These are phyloP conservation scores for Leishmania gerbilli DNA, from an alignment of 208 protist species.

Conservation along the genomic window DNA sequence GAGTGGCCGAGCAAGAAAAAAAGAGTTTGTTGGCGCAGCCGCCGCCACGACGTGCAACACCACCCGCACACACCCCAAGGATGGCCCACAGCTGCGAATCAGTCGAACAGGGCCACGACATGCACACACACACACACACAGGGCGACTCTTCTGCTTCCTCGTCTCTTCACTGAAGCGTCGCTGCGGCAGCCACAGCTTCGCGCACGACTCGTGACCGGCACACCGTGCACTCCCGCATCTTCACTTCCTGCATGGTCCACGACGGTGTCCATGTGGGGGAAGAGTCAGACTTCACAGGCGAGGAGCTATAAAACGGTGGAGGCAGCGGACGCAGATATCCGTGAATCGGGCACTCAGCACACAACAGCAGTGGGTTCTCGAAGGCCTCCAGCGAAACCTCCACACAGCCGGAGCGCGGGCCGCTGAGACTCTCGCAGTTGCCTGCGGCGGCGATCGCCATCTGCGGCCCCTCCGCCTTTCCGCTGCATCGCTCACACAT, in stretches of 20 bases:
- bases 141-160: background rate
- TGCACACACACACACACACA: background rate
- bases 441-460: conserved; percentile 7
- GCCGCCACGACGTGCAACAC: background rate
- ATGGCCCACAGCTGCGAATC: background rate
- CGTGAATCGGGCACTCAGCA: conserved; percentile 39
- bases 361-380: conserved; percentile 40
- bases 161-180: background rate
- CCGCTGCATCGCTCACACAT: conserved; percentile 54
- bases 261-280: background rate
- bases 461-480: conserved; percentile 12
- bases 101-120: background rate
- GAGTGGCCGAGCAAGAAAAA: background rate
- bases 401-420: background rate
- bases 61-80: background rate
- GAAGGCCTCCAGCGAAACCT: conserved; percentile 11
- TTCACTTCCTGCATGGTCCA: conserved; percentile 21
- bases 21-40: background rate
- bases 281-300: background rate
- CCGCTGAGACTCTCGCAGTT: background rate
- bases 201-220: conserved; percentile 19
- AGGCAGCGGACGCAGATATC: conserved; percentile 55
- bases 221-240: conserved; percentile 29
- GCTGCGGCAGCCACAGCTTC: background rate
- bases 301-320: background rate